These are phyloP conservation scores for Penicillium cinerascens DNA, from an alignment of 495 filamentous ascomycete genomes.

Conservation along the genomic window DNA sequence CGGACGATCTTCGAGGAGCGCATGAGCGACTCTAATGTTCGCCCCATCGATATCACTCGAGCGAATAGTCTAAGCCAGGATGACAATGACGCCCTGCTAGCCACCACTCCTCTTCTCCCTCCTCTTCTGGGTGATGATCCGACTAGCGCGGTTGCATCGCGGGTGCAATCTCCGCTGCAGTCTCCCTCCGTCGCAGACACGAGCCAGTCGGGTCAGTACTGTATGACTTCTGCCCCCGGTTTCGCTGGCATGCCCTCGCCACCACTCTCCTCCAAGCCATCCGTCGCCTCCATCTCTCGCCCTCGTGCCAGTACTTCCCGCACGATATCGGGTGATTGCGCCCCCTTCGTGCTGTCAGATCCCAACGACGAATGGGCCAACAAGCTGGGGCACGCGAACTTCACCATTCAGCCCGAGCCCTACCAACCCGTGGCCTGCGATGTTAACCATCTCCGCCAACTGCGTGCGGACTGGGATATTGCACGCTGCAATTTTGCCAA, in stretches of 20 bases:
- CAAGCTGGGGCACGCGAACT: constrained; percentile 87
- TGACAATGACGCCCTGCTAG: constrained; percentile 55
- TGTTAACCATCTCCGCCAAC: constrained; percentile 56
- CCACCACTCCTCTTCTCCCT: constrained; percentile 78
- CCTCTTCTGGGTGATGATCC: constrained; percentile 64
- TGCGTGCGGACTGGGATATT: constrained; percentile 75
- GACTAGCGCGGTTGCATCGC: constrained; percentile 34
- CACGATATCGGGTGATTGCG: constrained; percentile 53
- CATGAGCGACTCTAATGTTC: constrained; percentile 41
- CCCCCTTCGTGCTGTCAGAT: constrained; percentile 58
- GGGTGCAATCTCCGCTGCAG: constrained; percentile 71
- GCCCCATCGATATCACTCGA: constrained; percentile 57
- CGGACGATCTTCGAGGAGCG: constrained; percentile 63
- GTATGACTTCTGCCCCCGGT: constrained; percentile 42
- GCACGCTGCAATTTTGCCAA: constrained; percentile 78
- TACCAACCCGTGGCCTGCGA: constrained; percentile 63
- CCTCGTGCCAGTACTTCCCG: constrained; percentile 43
- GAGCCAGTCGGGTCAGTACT: constrained; percentile 32
- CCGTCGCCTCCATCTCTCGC: constrained; percentile 68
- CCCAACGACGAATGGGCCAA: constrained; percentile 76
- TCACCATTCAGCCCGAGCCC: constrained; percentile 78
- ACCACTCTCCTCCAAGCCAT: constrained; percentile 75
- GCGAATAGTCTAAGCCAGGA: constrained; percentile 52
- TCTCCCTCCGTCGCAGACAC: constrained; percentile 66
- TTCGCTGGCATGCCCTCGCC: constrained; percentile 60